Percentiles rank a stretch among this genome's conserved stretches.
Conservation (phyloP, 148 eudicot species). For the Rhododendron henanense region DNA sequence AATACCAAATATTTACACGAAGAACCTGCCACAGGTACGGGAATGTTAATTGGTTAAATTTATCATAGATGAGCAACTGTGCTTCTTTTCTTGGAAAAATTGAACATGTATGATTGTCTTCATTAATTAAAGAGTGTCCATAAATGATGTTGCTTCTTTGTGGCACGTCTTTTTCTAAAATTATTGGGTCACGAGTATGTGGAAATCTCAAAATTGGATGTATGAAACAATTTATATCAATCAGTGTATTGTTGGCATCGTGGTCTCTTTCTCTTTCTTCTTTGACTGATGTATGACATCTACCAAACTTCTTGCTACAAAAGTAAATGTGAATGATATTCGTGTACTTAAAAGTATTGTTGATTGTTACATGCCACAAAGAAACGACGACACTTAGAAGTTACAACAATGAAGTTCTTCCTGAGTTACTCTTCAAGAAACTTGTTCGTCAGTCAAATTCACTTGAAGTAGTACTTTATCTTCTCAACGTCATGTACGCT, state of each 20-base stretch:
- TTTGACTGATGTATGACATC: background rate
- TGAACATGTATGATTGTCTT: background rate
- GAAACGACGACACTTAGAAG: background rate
- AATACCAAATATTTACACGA: constrained; percentile 40
- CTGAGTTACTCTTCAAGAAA: background rate
- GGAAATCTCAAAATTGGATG: background rate
- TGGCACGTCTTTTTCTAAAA: background rate
- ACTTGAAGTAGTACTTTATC: background rate
- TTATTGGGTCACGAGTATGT: no score
- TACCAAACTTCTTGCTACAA: background rate
- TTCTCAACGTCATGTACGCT: background rate
- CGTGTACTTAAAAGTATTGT: background rate
- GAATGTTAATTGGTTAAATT: background rate
- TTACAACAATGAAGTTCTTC: background rate
- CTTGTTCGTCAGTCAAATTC: background rate
- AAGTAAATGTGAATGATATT: background rate
- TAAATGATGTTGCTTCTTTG: background rate
- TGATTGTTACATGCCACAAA: background rate
- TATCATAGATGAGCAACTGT: background rate
- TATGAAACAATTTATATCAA: background rate
- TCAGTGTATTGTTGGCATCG: background rate
- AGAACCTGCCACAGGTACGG: constrained; percentile 46
- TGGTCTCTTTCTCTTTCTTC: background rate
- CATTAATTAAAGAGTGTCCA: background rate
- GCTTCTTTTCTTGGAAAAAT: background rate